A percentile compares a stretch with the other conserved stretches of the same genome.
These are phyloP conservation scores for Phytophthora citricola DNA, from an alignment of 352 stramenopile species.

Conservation along the genomic window DNA sequence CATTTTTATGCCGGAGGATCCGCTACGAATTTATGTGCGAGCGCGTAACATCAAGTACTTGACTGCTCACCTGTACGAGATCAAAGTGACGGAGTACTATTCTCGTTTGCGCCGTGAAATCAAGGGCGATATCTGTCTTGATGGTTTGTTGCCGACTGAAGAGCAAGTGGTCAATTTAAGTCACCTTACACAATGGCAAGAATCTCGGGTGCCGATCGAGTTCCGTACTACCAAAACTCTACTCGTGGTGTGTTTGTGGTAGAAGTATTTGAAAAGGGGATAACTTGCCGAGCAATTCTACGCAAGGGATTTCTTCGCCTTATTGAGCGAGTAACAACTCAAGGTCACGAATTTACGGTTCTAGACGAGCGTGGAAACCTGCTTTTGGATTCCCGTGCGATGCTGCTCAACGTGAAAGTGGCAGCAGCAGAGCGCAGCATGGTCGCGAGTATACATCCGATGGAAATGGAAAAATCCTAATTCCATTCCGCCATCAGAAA, in stretches of 20 bases:
- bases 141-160: constrained; percentile 66
- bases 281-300: constrained; percentile 62
- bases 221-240: constrained; percentile 23
- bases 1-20: constrained; percentile 50
- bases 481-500: constrained; percentile 55
- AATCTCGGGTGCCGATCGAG: constrained; percentile 42
- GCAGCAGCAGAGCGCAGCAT: constrained; percentile 42
- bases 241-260: constrained; percentile 67
- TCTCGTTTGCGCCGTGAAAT: constrained; percentile 53
- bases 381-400: constrained; percentile 38
- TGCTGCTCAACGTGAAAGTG: constrained; percentile 51
- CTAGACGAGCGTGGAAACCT: constrained; percentile 55
- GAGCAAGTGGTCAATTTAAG: constrained; percentile 57
- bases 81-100: constrained; percentile 69
- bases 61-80: constrained; percentile 67
- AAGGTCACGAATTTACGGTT: constrained; percentile 59
- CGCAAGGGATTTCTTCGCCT: constrained; percentile 64
- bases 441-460: constrained; percentile 40
- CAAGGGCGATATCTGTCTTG: constrained; percentile 56
- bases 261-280: constrained; percentile 64
- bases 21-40: constrained; percentile 45
- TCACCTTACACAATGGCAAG: constrained; percentile 53
- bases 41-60: constrained; percentile 59
- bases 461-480: constrained; percentile 36
- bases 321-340: constrained; percentile 48